Percentiles rank a stretch among this genome's conserved stretches.
Conservation (phyloP, 352 stramenopile species). For the Plasmopara halstedii region DNA sequence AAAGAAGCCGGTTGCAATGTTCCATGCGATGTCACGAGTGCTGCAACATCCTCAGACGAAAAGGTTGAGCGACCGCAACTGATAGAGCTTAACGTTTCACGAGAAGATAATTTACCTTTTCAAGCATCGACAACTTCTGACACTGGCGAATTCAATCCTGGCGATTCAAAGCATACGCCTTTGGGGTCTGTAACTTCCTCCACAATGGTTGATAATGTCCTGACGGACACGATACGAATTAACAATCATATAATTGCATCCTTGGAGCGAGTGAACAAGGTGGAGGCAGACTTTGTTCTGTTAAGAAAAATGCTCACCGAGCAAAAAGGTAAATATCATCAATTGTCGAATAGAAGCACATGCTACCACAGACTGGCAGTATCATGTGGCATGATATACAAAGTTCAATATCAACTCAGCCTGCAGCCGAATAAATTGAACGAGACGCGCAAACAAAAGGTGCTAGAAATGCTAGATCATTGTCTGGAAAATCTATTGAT, state of each 20-base stretch:
- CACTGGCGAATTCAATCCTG: background rate
- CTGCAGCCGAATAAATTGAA: slow-evolving; percentile 14
- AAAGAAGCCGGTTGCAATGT: background rate
- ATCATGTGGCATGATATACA: slow-evolving; percentile 21
- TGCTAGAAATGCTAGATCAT: slow-evolving; percentile 27
- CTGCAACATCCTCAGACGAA: background rate
- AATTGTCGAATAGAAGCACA: slow-evolving; percentile 15
- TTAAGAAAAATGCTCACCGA: slow-evolving; percentile 11
- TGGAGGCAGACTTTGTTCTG: slow-evolving; percentile 15
- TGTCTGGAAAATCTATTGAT: slow-evolving; percentile 11
- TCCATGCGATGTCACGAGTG: background rate
- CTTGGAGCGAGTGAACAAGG: slow-evolving; percentile 16
- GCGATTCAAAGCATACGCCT: background rate
- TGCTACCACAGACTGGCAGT: slow-evolving; percentile 14
- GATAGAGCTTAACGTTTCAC: no score
- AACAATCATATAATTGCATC: slow-evolving; percentile 31
- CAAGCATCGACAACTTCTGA: background rate
- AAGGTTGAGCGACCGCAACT: background rate
- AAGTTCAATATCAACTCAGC: slow-evolving; percentile 31
- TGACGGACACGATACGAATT: slow-evolving; percentile 19
- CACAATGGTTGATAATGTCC: background rate
- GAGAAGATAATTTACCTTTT: background rate
- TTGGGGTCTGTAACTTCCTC: background rate
- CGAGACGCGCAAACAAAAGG: slow-evolving; percentile 12
- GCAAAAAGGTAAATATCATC: slow-evolving; percentile 23